Evolutionary conservation across 2,329 filamentous ascomycete species (phyloP), one percentile per base, ranked within the genome.

Genomic region (Colletotrichum gloeosporioides): DNA sequence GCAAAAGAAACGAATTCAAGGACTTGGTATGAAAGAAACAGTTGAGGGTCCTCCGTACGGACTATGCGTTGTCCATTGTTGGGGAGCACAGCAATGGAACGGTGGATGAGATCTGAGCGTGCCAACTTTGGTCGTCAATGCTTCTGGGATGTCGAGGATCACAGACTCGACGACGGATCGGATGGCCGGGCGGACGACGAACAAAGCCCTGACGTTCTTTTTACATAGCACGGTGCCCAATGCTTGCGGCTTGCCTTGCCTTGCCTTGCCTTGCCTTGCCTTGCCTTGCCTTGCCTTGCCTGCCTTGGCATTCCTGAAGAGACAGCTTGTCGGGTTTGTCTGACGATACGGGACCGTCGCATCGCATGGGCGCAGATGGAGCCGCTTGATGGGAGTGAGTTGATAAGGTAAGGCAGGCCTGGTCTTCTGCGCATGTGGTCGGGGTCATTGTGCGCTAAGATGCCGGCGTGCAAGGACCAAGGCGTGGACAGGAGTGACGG

Each of bases 121-220:
- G 34, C 57, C 55, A 59, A 36, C 39, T 73, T 64, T 32, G 62
- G 63, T 16, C 39, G 65, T 76, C 74, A 76, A 74, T 73, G 74
- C 74, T 76, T 65, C 71, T 69, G 55, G 74, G 70, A 67, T 74
- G 65, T 53, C 36, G 49, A 74, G 70, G 64, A 76, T 76, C 70
- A 69, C 70, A 59, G 71, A 66, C 64, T 76, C 27, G 22, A 69
- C 34, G 74, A 36, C 49, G 49, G 70, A 76, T 76, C 70, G 71
- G 74, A 59, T 59, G 64, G 59, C 64, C 57, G 64, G 65, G 74
- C 71, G 65, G 74, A 74, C 44, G 71, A 67, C 22, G 65, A 70
- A 76, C 49, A 69, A 39, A 55, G 64, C 32, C 32, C 59, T 22
- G 36, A 25, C 12, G 18, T 18, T 59, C 53, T 29, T 25, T 49